A percentile compares a stretch with the other conserved stretches of the same genome.
phyloP scores from a whole-genome alignment of 495 filamentous ascomycete genomes.

The Trichoderma erinaceum region DNA sequence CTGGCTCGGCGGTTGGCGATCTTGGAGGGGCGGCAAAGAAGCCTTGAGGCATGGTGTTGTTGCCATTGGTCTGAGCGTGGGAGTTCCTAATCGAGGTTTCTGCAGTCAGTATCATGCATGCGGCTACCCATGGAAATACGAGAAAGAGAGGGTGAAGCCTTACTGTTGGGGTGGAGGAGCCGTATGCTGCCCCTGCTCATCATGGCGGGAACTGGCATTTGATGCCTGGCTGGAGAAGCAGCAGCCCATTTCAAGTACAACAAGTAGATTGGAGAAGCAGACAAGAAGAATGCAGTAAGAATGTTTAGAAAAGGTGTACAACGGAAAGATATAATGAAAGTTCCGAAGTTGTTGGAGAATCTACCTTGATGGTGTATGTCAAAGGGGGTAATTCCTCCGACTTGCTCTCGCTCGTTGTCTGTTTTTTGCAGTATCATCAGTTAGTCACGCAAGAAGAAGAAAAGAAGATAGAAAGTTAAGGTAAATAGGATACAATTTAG shows the following conservation, averaged over 20 bases:
- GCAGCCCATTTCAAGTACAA: not conserved
- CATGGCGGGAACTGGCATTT: not conserved
- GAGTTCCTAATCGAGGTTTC: not conserved
- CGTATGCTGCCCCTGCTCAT: not conserved
- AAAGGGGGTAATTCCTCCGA: too few species aligned
- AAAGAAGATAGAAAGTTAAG: not conserved
- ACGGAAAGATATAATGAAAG: too few species aligned
- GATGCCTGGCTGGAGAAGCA: slow-evolving; percentile 6
- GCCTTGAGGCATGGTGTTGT: not conserved
- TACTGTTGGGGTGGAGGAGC: not conserved
- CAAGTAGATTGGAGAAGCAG: not conserved
- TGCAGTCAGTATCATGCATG: not conserved
- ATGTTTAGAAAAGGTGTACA: too few species aligned
- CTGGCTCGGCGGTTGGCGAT: not conserved
- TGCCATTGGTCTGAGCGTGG: not conserved
- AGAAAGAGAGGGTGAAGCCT: not conserved
- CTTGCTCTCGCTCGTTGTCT: not conserved
- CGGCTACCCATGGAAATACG: not conserved
- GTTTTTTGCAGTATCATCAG: not conserved
- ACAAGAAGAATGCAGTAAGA: not conserved
- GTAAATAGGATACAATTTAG: too few species aligned
- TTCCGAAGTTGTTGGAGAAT: too few species aligned
- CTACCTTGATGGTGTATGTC: too few species aligned
- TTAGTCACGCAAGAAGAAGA: not conserved
- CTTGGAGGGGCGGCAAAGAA: not conserved